Evolutionary conservation across 257 asterid genomes (phyloP), one percentile per base, ranked within the genome.

Genomic region (Linaria vulgaris): DNA sequence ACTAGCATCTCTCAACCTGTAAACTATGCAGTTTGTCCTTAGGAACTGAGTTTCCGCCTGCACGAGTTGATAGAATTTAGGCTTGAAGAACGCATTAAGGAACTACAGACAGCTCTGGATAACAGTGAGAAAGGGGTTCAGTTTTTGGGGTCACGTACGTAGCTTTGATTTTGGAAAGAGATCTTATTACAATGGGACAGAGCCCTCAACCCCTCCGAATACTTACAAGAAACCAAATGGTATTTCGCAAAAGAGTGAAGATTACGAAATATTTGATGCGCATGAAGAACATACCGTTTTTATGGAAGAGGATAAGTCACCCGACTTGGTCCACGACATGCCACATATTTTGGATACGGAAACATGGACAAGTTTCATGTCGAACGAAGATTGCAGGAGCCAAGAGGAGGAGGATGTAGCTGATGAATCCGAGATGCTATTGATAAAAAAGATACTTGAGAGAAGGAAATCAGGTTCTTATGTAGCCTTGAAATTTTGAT

Each of bases 11-110:
- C 71, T 25, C 70, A 61, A 30, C 86, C 87, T 54, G 73, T 70
- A 69, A 76, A 88, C 61, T 79, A 81, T 30, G 77, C 83, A 21
- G 86, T 85, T 75, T 79, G 82, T 25, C 94, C 91, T 15, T 68
- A 73, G 72, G 88, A 88, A 72, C 79, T 88, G 72, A 81, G 78
- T 59, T 64, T 77, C 55, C 75, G 84, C 20, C 84, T 85, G 56
- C 94, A 88, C 10, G 82, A 85, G 78, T 43, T 85, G 69, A 76
- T 76, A 48, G 87, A 88, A 71, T 74, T 85, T 4, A 75, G 80
- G 67, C 89, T 85, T 12, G 78, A 83, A 73, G 78, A 49, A 12
- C 85, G 78, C 55, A 67, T 88, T 15, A 69, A 65, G 76, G 94
- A 83, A 74, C 84, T 88, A 17, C 88, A 85, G 60, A 71, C 41